Conservation (phyloP, 2,329 filamentous ascomycete genomes). For the Penicillium paneum region DNA sequence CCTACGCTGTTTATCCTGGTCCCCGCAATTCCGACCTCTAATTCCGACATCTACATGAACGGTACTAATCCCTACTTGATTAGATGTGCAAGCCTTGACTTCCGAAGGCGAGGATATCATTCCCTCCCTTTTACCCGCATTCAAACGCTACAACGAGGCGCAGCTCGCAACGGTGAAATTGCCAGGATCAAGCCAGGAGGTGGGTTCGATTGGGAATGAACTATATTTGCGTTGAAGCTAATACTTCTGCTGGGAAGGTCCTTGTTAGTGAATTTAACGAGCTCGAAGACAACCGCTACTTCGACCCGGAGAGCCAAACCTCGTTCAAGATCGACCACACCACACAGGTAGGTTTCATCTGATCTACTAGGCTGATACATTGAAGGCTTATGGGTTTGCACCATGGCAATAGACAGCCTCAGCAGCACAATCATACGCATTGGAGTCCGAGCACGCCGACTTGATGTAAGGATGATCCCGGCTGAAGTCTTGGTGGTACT, state of each 20-base stretch:
- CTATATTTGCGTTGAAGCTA: neutral
- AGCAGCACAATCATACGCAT: slow-evolving; percentile 69
- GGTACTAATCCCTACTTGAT: slow-evolving; percentile 12
- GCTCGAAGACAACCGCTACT: slow-evolving; percentile 78
- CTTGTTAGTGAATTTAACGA: slow-evolving; percentile 85
- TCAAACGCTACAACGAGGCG: slow-evolving; percentile 93
- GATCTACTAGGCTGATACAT: neutral
- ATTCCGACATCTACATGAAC: slow-evolving; percentile 11
- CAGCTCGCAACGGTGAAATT: slow-evolving; percentile 88
- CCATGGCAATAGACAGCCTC: slow-evolving; percentile 66
- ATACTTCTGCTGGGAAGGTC: slow-evolving; percentile 45
- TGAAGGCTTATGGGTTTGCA: slow-evolving; percentile 12
- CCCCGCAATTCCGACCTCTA: slow-evolving; percentile 5
- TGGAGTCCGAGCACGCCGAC: slow-evolving; percentile 74
- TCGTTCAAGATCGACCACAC: slow-evolving; percentile 86
- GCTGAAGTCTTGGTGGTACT: neutral
- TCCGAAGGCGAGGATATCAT: slow-evolving; percentile 65
- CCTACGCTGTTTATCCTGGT: slow-evolving; percentile 5
- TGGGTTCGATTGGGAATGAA: slow-evolving; percentile 39
- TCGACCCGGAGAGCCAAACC: slow-evolving; percentile 80
- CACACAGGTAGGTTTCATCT: slow-evolving; percentile 59
- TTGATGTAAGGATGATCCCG: slow-evolving; percentile 62
- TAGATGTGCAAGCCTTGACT: slow-evolving; percentile 88
- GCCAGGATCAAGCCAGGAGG: slow-evolving; percentile 76
- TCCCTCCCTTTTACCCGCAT: slow-evolving; percentile 73